Percentiles rank a stretch among this genome's conserved stretches.
These are phyloP conservation scores for Stephania japonica DNA, from an alignment of 164 flowering plant species.

Conservation along the genomic window DNA sequence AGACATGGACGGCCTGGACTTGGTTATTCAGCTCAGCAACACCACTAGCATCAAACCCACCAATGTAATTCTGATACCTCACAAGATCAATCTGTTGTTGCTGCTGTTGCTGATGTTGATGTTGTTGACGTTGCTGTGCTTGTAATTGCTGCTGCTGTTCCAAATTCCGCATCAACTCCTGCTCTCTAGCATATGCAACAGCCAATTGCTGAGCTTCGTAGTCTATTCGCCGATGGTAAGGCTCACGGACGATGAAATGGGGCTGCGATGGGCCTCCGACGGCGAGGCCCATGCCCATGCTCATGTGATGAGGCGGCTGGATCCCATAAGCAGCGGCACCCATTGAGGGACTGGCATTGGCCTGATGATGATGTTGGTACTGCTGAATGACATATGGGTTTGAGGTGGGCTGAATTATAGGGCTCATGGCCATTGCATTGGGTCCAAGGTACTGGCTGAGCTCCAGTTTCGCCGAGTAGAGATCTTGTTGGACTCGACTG, in stretches of 20 bases:
- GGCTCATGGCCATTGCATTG: slow-evolving; percentile 11
- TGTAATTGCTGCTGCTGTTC: slow-evolving; percentile 17
- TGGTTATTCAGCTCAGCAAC: not conserved
- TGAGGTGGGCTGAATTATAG: slow-evolving; percentile 9
- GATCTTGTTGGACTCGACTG: slow-evolving; percentile 17
- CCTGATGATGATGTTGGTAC: slow-evolving; percentile 5
- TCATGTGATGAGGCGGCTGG: not conserved
- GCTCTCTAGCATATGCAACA: slow-evolving; percentile 12
- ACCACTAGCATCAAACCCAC: slow-evolving; percentile 6
- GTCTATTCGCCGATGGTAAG: slow-evolving; percentile 11
- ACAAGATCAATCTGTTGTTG: not conserved
- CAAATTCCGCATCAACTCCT: slow-evolving; percentile 18
- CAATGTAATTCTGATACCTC: slow-evolving; percentile 1
- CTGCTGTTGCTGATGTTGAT: slow-evolving; percentile 17
- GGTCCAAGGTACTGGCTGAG: slow-evolving; percentile 19
- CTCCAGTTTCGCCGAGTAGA: slow-evolving; percentile 18
- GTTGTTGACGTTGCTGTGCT: slow-evolving; percentile 16
- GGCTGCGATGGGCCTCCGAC: slow-evolving; percentile 4
- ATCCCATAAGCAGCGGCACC: slow-evolving; percentile 8
- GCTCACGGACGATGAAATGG: slow-evolving; percentile 15
- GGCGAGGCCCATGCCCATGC: slow-evolving; percentile 7
- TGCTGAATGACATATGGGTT: slow-evolving; percentile 7
- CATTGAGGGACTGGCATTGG: not conserved
- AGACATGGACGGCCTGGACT: not conserved
- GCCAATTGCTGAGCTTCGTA: slow-evolving; percentile 14